phyloP scores from a whole-genome alignment of 2,329 filamentous ascomycete genomes.

The Arthrobotrys sinensis region DNA sequence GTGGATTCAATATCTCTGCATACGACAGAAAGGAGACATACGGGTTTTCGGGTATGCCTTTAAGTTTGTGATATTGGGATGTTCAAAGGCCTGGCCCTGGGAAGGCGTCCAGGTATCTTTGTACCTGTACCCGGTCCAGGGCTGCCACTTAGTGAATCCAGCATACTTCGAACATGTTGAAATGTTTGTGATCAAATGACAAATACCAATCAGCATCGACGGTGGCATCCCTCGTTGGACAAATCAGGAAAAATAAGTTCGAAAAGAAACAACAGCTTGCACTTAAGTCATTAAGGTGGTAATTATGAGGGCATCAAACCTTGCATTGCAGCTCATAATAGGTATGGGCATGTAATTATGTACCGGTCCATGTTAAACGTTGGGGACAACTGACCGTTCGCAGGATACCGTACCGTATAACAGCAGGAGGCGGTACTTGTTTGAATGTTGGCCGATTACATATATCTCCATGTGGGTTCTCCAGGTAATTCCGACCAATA shows the following conservation, averaged over 20 bases:
- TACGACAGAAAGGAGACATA: conserved; percentile 27
- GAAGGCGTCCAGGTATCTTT: conserved; percentile 17
- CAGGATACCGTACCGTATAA: conserved; percentile 27
- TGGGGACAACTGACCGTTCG: conserved; percentile 20
- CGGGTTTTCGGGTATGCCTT: conserved; percentile 35
- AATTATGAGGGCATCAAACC: conserved; percentile 44
- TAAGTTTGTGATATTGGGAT: conserved; percentile 25
- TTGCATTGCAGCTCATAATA: conserved; percentile 46
- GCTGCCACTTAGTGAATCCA: conserved; percentile 22
- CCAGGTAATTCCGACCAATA: conserved; percentile 47
- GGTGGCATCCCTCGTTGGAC: conserved; percentile 45
- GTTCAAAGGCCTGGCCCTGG: conserved; percentile 9
- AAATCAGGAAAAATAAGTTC: conserved; percentile 48
- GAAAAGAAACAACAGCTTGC: conserved; percentile 29
- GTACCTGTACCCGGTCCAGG: conserved; percentile 42
- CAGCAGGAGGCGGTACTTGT: conserved; percentile 50
- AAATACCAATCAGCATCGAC: conserved; percentile 54
- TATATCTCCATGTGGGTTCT: conserved; percentile 44
- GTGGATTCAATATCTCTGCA: conserved; percentile 48
- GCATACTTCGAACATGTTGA: conserved; percentile 32
- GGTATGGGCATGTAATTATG: not conserved
- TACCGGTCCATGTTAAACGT: not conserved
- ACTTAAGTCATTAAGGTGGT: conserved; percentile 21
- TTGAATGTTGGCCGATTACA: conserved; percentile 43
- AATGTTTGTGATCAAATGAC: conserved; percentile 56